Conservation (phyloP, 225 moss, liverwort and hornwort genomes). For the Pseudisothecium myosuroides region DNA sequence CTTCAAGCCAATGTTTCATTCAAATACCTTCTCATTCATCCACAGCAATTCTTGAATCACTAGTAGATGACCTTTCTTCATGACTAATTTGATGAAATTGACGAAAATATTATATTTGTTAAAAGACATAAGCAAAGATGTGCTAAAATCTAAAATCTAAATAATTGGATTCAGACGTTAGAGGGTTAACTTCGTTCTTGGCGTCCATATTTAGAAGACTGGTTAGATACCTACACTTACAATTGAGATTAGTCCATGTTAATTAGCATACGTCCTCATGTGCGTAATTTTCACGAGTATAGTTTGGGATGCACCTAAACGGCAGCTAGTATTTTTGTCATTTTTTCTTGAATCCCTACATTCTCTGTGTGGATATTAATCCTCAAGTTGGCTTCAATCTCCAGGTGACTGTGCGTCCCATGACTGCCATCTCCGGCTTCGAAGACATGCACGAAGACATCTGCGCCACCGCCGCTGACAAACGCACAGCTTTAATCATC, state of each 20-base stretch:
- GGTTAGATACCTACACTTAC: background rate
- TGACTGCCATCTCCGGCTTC: constrained; percentile 79
- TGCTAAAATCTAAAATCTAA: background rate
- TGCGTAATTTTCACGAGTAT: background rate
- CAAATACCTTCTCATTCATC: background rate
- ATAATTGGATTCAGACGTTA: background rate
- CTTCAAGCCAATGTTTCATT: background rate
- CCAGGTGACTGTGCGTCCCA: constrained; percentile 54
- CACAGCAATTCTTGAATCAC: background rate
- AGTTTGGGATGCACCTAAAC: background rate
- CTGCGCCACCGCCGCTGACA: constrained; percentile 65
- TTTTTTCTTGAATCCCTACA: background rate
- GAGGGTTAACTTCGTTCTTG: background rate
- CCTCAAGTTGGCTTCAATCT: background rate
- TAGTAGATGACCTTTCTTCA: background rate
- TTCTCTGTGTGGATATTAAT: background rate
- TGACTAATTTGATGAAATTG: background rate
- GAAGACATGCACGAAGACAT: constrained; percentile 90
- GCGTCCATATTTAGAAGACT: background rate
- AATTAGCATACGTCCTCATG: background rate
- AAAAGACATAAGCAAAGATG: background rate
- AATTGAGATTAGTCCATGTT: background rate
- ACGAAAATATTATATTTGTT: background rate
- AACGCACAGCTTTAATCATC: constrained; percentile 57
- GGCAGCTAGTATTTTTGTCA: background rate